Evolutionary conservation across 352 stramenopile species (phyloP).

Genomic region (Blastocystis sp.): DNA sequence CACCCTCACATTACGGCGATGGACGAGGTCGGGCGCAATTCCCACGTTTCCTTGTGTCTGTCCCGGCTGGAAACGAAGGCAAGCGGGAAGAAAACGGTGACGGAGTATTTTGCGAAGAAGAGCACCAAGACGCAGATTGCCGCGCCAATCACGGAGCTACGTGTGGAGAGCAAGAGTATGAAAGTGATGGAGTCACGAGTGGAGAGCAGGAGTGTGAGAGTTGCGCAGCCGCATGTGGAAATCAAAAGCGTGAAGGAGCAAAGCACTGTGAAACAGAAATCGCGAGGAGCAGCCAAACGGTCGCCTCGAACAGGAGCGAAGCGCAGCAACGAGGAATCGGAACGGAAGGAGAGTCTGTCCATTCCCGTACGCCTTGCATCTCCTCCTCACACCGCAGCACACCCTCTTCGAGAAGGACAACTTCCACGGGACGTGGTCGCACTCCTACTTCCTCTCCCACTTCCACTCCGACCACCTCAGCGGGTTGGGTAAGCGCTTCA

Average conservation of each 20-base stretch:
- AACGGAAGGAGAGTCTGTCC: background rate
- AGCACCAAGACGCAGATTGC: background rate
- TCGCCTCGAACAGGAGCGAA: too few species aligned
- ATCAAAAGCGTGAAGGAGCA: too few species aligned
- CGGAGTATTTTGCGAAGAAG: slow-evolving; percentile 25
- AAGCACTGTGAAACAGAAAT: too few species aligned
- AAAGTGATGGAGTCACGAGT: too few species aligned
- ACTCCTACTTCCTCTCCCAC: slow-evolving; percentile 21
- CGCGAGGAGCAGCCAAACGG: too few species aligned
- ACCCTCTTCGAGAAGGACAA: slow-evolving; percentile 21
- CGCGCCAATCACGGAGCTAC: too few species aligned
- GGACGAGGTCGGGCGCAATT: background rate
- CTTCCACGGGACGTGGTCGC: slow-evolving; percentile 7
- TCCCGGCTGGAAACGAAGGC: background rate
- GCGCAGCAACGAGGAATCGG: too few species aligned
- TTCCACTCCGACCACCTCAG: slow-evolving; percentile 25
- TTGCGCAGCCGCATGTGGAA: too few species aligned
- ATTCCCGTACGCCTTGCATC: background rate
- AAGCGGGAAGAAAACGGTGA: background rate
- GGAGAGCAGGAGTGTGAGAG: too few species aligned
- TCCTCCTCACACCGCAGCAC: background rate
- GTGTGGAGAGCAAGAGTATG: too few species aligned
- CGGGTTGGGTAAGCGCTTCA: slow-evolving; percentile 2
- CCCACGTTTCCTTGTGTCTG: slow-evolving; percentile 29
- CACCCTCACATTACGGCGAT: slow-evolving; percentile 1